Conservation (phyloP, 768 basidiomycete species). For the Tricholoma hemisulphureum region DNA sequence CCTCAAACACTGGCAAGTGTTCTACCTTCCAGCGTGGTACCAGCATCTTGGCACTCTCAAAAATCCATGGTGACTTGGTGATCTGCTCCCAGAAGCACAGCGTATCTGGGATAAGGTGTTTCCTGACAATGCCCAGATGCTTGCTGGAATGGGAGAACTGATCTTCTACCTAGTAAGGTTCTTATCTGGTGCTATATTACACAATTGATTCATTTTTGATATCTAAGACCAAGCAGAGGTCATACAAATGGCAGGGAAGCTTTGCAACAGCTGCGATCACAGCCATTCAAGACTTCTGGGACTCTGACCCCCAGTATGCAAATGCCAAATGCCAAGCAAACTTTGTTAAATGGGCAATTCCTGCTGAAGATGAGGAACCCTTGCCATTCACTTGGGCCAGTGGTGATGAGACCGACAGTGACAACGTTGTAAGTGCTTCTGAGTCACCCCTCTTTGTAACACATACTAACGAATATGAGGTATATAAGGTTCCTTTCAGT, state of each 20-base stretch:
- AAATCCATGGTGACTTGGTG: slow-evolving; percentile 2
- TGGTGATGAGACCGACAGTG: neutral
- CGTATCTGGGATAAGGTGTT: slow-evolving; percentile 6
- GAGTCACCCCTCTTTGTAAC: neutral
- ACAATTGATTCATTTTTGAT: neutral
- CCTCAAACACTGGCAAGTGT: neutral
- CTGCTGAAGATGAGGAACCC: neutral
- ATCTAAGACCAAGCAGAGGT: slow-evolving; percentile 1
- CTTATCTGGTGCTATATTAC: neutral
- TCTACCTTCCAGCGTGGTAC: slow-evolving; percentile 3
- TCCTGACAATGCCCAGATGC: neutral
- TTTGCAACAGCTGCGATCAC: neutral
- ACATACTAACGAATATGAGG: neutral
- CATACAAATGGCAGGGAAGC: slow-evolving; percentile 5
- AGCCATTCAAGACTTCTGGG: slow-evolving; percentile 3
- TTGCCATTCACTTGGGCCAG: slow-evolving; percentile 1
- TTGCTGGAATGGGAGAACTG: neutral
- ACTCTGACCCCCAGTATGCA: neutral
- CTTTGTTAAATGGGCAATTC: slow-evolving; percentile 1
- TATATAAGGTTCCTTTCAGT: slow-evolving; percentile 5
- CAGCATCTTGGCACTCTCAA: slow-evolving; percentile 1
- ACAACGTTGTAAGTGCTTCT: slow-evolving; percentile 1
- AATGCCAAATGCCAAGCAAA: neutral
- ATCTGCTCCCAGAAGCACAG: slow-evolving; percentile 4
- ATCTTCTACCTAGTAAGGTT: slow-evolving; percentile 4